These are phyloP conservation scores for Alternaria solani DNA, from an alignment of 2,329 filamentous ascomycete species.

Conservation along the genomic window DNA sequence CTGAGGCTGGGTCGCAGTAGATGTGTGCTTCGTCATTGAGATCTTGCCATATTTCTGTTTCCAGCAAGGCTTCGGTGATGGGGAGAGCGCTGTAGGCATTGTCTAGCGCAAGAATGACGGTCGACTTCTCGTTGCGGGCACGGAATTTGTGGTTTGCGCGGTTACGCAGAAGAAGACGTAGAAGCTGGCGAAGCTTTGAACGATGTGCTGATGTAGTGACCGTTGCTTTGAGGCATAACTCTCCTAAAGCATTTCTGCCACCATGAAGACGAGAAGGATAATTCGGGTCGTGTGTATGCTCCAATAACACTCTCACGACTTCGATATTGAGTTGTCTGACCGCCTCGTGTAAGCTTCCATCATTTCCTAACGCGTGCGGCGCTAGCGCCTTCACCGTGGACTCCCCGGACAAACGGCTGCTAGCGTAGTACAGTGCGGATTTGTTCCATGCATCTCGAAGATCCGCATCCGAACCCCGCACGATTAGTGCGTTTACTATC, in stretches of 20 bases:
- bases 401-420: slow-evolving; percentile 54
- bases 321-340: slow-evolving; percentile 66
- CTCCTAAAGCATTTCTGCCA: slow-evolving; percentile 69
- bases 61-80: slow-evolving; percentile 66
- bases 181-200: slow-evolving; percentile 53
- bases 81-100: slow-evolving; percentile 63
- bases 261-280: slow-evolving; percentile 70
- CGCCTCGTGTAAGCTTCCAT: slow-evolving; percentile 73
- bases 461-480: slow-evolving; percentile 68
- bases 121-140: slow-evolving; percentile 64
- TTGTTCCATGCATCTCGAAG: slow-evolving; percentile 64
- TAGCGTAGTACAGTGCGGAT: slow-evolving; percentile 68
- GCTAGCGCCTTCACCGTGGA: slow-evolving; percentile 56
- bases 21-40: slow-evolving; percentile 67
- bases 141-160: slow-evolving; percentile 65
- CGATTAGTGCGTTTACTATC: slow-evolving; percentile 64
- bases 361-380: slow-evolving; percentile 66
- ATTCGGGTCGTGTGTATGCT: slow-evolving; percentile 69
- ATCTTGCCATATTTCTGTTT: slow-evolving; percentile 70
- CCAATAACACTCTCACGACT: slow-evolving; percentile 64
- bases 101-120: slow-evolving; percentile 67
- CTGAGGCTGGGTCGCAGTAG: slow-evolving; percentile 51
- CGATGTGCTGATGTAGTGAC: slow-evolving; percentile 49
- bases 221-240: slow-evolving; percentile 67
- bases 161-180: slow-evolving; percentile 64